These are phyloP conservation scores for Sclerospora graminicola DNA, from an alignment of 352 stramenopile genomes.

Conservation along the genomic window DNA sequence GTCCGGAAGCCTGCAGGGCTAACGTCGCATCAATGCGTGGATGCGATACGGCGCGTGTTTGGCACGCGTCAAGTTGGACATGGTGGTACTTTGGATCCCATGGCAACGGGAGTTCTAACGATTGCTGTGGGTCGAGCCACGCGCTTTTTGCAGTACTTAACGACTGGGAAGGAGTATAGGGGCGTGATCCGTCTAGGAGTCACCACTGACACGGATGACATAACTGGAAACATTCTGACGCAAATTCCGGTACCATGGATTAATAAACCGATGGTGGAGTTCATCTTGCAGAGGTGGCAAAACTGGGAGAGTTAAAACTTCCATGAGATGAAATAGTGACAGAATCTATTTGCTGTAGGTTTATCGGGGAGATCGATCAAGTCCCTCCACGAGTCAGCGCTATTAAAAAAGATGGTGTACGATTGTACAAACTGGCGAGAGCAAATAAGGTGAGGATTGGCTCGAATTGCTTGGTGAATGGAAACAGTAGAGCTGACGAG, in stretches of 20 bases:
- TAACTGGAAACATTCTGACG: conserved; percentile 51
- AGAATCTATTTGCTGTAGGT: conserved; percentile 28
- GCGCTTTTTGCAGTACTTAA: conserved; percentile 72
- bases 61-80: conserved; percentile 68
- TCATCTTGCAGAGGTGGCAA: neutral
- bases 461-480: conserved; percentile 1
- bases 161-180: conserved; percentile 63
- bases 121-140: conserved; percentile 72
- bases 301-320: no score
- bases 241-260: conserved; percentile 53
- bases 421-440: conserved; percentile 72
- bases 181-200: conserved; percentile 67
- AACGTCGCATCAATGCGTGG: conserved; percentile 76
- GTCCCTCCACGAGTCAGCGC: conserved; percentile 69
- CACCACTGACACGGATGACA: conserved; percentile 73
- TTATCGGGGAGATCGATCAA: conserved; percentile 68
- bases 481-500: conserved; percentile 2
- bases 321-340: no score
- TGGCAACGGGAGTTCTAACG: conserved; percentile 79
- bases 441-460: conserved; percentile 27
- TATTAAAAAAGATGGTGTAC: conserved; percentile 65
- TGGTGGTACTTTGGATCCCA: conserved; percentile 79
- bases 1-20: conserved; percentile 64
- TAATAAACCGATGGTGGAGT: conserved; percentile 20
- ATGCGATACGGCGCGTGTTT: conserved; percentile 54